A percentile compares a stretch with the other conserved stretches of the same genome.
phyloP scores from a whole-genome alignment of 164 flowering plant genomes.

The Kingdonia uniflora region DNA sequence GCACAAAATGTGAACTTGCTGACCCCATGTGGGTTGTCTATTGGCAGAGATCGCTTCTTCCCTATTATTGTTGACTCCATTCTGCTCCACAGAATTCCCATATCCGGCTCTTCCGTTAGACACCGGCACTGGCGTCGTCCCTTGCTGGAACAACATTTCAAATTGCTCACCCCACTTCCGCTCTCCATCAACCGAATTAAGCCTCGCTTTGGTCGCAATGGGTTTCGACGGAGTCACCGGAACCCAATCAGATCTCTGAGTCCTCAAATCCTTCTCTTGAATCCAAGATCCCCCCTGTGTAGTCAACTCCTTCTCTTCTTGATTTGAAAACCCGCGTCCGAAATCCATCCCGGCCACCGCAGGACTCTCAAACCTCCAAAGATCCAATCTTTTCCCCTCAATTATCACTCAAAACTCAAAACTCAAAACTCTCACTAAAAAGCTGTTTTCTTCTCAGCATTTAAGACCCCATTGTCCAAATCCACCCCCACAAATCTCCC shows the following conservation, averaged over 20 bases:
- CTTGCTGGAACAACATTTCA: too few species aligned
- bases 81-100: too few species aligned
- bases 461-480: conserved; percentile 8
- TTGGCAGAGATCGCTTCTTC: too few species aligned
- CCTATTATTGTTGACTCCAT: too few species aligned
- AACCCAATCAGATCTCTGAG: conserved; percentile 8
- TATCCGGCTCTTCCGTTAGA: too few species aligned
- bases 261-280: conserved; percentile 1
- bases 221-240: conserved; percentile 16
- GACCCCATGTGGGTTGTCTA: too few species aligned
- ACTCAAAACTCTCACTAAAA: too few species aligned
- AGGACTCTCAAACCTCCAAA: conserved; percentile 1
- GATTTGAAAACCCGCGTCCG: conserved; percentile 3
- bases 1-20: too few species aligned
- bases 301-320: background rate
- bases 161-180: conserved; percentile 1
- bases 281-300: conserved; percentile 2
- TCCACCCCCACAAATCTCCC: too few species aligned
- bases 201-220: conserved; percentile 10
- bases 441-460: background rate
- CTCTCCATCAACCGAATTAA: conserved; percentile 1
- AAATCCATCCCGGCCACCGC: conserved; percentile 13
- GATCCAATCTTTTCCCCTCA: conserved; percentile 4
- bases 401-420: too few species aligned
- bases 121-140: too few species aligned